Percentiles rank a stretch among this genome's conserved stretches.
Conservation (phyloP, 495 filamentous ascomycete genomes). For the Aspergillus diversus region DNA sequence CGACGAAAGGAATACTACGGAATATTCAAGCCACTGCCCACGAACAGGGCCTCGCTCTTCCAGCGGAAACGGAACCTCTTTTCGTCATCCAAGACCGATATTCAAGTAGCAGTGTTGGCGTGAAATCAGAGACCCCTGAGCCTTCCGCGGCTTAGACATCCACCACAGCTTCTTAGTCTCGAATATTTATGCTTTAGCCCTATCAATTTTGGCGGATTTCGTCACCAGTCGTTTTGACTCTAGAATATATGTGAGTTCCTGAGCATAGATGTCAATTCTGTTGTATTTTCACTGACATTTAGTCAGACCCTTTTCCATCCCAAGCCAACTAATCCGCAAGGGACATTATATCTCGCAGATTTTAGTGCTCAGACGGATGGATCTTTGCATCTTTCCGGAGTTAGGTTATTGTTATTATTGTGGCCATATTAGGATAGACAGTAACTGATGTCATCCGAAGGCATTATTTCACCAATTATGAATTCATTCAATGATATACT, state of each 20-base stretch:
- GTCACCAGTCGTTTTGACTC: neutral
- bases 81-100: conserved; percentile 22
- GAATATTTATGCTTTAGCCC: neutral
- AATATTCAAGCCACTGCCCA: conserved; percentile 32
- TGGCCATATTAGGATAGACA: neutral
- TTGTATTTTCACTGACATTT: neutral
- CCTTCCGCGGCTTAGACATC: neutral
- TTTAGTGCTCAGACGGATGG: neutral
- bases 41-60: conserved; percentile 29
- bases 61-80: conserved; percentile 31
- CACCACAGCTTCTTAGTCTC: neutral
- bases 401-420: neutral
- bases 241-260: neutral
- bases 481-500: neutral
- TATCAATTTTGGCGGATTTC: neutral
- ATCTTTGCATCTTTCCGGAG: neutral
- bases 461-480: neutral
- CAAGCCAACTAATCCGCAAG: too few relatives aligned
- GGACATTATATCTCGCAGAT: too few relatives aligned
- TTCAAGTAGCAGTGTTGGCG: conserved; percentile 1
- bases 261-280: neutral
- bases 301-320: neutral
- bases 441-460: neutral
- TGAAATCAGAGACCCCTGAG: conserved; percentile 15
- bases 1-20: conserved; percentile 32